Evolutionary conservation across 306 rosid species (phyloP).

Genomic region (Cyamopsis tetragonoloba): DNA sequence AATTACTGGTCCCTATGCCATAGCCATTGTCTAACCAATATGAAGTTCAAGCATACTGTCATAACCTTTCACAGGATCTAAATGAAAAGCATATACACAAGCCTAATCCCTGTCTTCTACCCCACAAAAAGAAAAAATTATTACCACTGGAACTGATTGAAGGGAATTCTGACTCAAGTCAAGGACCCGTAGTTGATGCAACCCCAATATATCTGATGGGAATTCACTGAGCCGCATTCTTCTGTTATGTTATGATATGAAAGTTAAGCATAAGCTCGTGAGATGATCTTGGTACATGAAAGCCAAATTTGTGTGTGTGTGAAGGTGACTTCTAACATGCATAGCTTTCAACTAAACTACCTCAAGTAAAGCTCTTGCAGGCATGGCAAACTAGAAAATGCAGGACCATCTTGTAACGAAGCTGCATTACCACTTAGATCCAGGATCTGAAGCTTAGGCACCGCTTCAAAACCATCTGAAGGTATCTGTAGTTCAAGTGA

Average conservation of each 20-base stretch:
- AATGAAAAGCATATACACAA: conserved; percentile 9
- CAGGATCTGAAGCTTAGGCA: conserved; percentile 70
- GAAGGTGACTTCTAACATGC: background rate
- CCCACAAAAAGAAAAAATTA: background rate
- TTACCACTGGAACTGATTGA: conserved; percentile 78
- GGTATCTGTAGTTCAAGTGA: conserved; percentile 59
- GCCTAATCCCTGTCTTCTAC: conserved; percentile 13
- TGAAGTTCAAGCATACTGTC: conserved; percentile 10
- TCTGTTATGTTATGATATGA: conserved; percentile 45
- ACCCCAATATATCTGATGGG: conserved; percentile 63
- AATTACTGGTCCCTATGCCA: background rate
- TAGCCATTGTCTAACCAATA: background rate
- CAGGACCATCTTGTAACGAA: conserved; percentile 55
- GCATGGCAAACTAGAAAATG: conserved; percentile 64
- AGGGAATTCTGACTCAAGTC: conserved; percentile 87
- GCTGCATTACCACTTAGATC: conserved; percentile 73
- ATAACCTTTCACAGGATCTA: background rate
- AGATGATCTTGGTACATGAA: background rate
- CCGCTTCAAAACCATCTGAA: conserved; percentile 66
- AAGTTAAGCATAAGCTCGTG: conserved; percentile 25
- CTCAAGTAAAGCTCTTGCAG: conserved; percentile 88
- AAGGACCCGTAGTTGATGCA: conserved; percentile 63
- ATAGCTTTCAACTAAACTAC: conserved; percentile 44
- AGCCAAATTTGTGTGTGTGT: background rate
- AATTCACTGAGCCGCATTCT: conserved; percentile 64